Base-by-base conservation (phyloP, 2,329 filamentous ascomycete species). In the Mycogone perniciosa region DNA sequence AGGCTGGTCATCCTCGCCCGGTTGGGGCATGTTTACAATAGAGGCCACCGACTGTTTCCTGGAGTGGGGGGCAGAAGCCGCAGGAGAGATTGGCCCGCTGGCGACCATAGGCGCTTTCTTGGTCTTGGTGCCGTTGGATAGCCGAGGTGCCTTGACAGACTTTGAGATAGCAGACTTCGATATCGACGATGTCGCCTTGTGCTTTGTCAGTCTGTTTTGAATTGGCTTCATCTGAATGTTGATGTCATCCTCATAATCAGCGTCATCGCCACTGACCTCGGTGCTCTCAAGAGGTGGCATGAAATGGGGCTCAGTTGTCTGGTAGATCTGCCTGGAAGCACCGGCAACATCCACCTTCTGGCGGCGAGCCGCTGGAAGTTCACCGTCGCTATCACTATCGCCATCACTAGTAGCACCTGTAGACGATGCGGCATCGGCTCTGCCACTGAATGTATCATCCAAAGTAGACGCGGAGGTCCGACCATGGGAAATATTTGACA, bases 391-490 rank as follows among this genome's bases (percentile, higher is more conserved):
- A 38, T 84, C 83, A 53, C 81, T 84, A 35, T 89, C 88, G 50
- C 78, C 80, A 51, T 93, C 87, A 59, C 87, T 91, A 44, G 88
- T 93, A 50, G 88, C 89, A 48, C 88, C 88, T 41, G 88, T 89
- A 2, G 89, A 95, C 3, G 89, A 95, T 44, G 88, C 82, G 44
- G 80, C 82, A 65, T 96, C 92, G 38, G 91, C 91, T 61, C 84
- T 85, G 44, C 91, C 91, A 66, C 92, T 96, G 57, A 96, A 88
- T 1, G 89, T 91, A 68, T 97, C 92, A 62, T 97, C 92, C 51
- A 93, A 75, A 5, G 92, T 96, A 1, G 92, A 96, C 6, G 90
- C 89, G 7, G 92, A 96, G 3, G 89, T 95, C 59, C 92, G 87
- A 49, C 90, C 91, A 62, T 96, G 89, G 2, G 90, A 95, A 63